These are phyloP conservation scores for Boletus huronensis DNA, from an alignment of 768 basidiomycete species.

Conservation along the genomic window DNA sequence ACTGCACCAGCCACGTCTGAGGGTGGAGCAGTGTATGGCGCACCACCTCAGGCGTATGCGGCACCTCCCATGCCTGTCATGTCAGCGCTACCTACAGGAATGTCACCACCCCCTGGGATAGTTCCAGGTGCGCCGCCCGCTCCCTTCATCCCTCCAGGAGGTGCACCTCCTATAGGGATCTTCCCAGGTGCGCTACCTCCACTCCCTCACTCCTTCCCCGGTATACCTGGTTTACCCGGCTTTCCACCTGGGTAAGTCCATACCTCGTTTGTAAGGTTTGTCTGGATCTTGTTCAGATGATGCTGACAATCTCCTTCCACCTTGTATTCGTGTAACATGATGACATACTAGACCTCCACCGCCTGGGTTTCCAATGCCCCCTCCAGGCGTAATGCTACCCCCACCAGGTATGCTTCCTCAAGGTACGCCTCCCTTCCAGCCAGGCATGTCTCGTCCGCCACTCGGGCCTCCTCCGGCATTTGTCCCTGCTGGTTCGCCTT, in stretches of 20 bases:
- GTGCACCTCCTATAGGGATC: conserved; percentile 35
- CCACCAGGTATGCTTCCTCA: conserved; percentile 37
- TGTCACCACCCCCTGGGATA: conserved; percentile 38
- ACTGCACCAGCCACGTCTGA: conserved; percentile 37
- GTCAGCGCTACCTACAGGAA: conserved; percentile 24
- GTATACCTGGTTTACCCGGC: conserved; percentile 45
- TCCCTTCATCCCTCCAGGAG: conserved; percentile 37
- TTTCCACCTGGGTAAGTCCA: conserved; percentile 56
- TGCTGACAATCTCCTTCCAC: conserved; percentile 18
- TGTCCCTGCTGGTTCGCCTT: conserved; percentile 32
- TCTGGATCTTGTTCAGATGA: conserved; percentile 12
- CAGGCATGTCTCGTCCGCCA: conserved; percentile 36
- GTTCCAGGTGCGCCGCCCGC: conserved; percentile 45
- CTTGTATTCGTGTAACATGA: conserved; percentile 9
- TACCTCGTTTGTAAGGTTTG: conserved; percentile 11
- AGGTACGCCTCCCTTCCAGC: conserved; percentile 36
- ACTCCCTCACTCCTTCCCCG: conserved; percentile 41
- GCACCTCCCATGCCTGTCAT: conserved; percentile 36
- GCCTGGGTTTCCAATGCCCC: conserved; percentile 54
- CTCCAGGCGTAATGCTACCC: conserved; percentile 35
- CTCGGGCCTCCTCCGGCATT: conserved; percentile 36
- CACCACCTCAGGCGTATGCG: conserved; percentile 69
- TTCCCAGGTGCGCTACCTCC: conserved; percentile 37
- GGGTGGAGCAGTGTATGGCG: conserved; percentile 62
- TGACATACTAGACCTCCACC: conserved; percentile 40